Conservation (phyloP, 495 filamentous ascomycete species). For the Hypoxylon subgilvum region DNA sequence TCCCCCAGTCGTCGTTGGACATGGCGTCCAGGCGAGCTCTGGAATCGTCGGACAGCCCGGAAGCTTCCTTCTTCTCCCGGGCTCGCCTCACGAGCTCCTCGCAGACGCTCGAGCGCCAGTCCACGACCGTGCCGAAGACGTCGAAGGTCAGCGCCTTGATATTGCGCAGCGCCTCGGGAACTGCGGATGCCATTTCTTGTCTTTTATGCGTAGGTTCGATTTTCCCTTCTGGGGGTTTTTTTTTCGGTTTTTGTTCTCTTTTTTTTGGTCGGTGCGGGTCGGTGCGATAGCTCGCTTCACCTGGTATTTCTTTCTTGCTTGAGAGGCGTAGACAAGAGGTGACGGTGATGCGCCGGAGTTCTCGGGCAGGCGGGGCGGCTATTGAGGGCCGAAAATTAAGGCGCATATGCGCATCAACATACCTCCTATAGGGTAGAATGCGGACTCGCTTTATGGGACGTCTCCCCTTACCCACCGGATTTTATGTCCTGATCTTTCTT, state of each 20-base stretch:
- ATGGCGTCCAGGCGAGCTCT: constrained; percentile 57
- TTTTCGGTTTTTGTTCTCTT: no score
- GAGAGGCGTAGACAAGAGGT: no score
- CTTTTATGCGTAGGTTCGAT: no score
- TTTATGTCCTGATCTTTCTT: no score
- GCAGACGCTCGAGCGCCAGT: constrained; percentile 70
- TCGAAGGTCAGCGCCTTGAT: constrained; percentile 61
- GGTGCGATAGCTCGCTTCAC: no score
- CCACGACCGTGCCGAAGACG: constrained; percentile 79
- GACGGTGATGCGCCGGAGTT: no score
- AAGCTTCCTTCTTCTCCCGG: constrained; percentile 45
- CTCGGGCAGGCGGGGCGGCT: constrained; percentile 20
- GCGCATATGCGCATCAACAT: constrained; percentile 10
- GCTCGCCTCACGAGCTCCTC: constrained; percentile 59
- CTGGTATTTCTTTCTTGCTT: no score
- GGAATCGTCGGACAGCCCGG: constrained; percentile 51
- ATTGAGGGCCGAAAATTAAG: constrained; percentile 6
- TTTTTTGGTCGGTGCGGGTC: no score
- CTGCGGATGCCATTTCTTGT: constrained; percentile 18
- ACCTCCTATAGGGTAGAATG: neutral
- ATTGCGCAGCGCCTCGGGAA: constrained; percentile 24
- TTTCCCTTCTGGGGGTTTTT: no score
- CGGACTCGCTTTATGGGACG: no score
- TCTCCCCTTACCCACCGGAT: no score
- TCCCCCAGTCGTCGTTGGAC: constrained; percentile 62